Percentiles rank a stretch among this genome's conserved stretches.
These are phyloP conservation scores for Phytophthora constricta DNA, from an alignment of 352 stramenopile species.

Conservation along the genomic window DNA sequence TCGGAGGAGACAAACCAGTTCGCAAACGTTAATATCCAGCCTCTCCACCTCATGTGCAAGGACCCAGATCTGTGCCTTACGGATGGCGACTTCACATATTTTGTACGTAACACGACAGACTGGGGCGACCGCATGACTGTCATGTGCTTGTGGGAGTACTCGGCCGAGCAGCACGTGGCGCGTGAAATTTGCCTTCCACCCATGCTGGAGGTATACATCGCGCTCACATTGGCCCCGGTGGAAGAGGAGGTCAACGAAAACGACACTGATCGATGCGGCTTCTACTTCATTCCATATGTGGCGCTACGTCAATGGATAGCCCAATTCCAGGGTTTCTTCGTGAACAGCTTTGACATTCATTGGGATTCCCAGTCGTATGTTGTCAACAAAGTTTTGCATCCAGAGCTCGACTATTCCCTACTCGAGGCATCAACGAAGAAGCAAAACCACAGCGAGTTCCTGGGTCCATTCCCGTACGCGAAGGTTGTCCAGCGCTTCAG, in stretches of 20 bases:
- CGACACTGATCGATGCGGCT: slow-evolving; percentile 77
- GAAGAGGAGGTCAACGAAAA: slow-evolving; percentile 71
- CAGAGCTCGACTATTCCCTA: slow-evolving; percentile 68
- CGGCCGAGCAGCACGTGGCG: slow-evolving; percentile 42
- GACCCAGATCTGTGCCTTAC: slow-evolving; percentile 59
- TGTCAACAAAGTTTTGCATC: slow-evolving; percentile 59
- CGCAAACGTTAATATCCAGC: slow-evolving; percentile 75
- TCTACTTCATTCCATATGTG: slow-evolving; percentile 88
- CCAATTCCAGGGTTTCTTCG: slow-evolving; percentile 84
- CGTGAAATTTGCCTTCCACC: slow-evolving; percentile 74
- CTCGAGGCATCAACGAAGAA: slow-evolving; percentile 68
- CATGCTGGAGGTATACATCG: slow-evolving; percentile 77
- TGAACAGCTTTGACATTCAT: slow-evolving; percentile 83
- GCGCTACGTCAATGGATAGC: slow-evolving; percentile 76
- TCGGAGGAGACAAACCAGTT: slow-evolving; percentile 72
- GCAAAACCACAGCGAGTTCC: slow-evolving; percentile 76
- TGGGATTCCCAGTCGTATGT: slow-evolving; percentile 75
- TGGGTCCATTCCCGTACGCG: slow-evolving; percentile 78
- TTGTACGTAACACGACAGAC: slow-evolving; percentile 81
- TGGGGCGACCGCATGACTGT: slow-evolving; percentile 86
- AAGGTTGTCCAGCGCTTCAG: slow-evolving; percentile 61
- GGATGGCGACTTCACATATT: slow-evolving; percentile 73
- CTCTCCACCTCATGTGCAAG: slow-evolving; percentile 70
- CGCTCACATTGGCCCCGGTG: slow-evolving; percentile 58
- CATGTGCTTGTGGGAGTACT: slow-evolving; percentile 88